Base-by-base conservation (phyloP, 495 filamentous ascomycete genomes). In the Parathielavia hyrcaniae region DNA sequence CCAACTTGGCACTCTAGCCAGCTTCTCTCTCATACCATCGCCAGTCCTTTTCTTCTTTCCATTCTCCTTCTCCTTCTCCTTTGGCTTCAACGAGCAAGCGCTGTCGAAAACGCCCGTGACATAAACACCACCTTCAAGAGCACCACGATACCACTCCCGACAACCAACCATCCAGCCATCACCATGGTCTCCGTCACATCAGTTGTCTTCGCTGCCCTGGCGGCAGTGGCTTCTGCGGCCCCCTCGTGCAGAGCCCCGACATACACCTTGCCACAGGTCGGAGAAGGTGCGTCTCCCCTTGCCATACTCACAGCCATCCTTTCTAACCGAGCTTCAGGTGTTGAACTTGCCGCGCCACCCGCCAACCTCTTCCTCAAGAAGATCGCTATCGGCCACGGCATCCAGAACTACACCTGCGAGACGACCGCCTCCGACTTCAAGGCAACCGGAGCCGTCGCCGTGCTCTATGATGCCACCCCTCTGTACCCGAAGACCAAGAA, bases 371-470 rank as follows among this genome's bases (percentile, higher is more conserved):
- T 66, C 13, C 76, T 90, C 54, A 80, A 82, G 69, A 79, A 81
- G 67, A 77, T 90, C 61, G 81, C 78, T 53, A 57, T 90, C 53
- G 87, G 86, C 61, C 83, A 83, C 35, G 87, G 87, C 53, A 83
- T 85, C 59, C 87, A 91, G 64, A 91, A 91, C 75, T 91, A 91
- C 75, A 86, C 81, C 26, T 91, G 87, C 67, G 53, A 63, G 14
- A 17, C 60, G 52, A 34, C 40, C 8, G 20, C 50, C 16, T 49
- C 59, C 17, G 44, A 60, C 14, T 70, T 80, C 5, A 57, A 61
- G 1, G 68, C 80, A 26, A 66, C 70, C 39, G 87, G 87, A 23
- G 87, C 87, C 26, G 71, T 83, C 17, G 88, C 88, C 13, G 82
- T 81, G 4, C 80, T 89, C 38, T 86, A 84, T 70, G 83, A 88